Conservation (phyloP, 2,329 filamentous ascomycete species). For the Cercospora sp. region DNA sequence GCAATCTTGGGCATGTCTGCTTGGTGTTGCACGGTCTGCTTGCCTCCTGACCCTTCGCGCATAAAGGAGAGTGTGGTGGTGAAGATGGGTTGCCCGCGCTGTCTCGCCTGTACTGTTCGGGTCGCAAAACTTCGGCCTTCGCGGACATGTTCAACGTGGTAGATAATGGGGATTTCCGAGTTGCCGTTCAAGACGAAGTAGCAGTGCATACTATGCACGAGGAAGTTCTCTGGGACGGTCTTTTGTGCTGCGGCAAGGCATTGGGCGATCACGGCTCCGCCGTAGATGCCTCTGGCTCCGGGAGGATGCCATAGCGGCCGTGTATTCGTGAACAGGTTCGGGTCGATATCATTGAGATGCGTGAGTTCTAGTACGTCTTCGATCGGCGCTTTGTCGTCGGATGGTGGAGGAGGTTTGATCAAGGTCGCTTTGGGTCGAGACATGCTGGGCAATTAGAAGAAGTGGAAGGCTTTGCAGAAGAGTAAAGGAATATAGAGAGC, state of each 20-base stretch:
- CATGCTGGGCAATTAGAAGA: conserved; percentile 7
- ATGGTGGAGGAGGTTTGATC: conserved; percentile 71
- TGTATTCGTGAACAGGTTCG: conserved; percentile 92
- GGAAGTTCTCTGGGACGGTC: conserved; percentile 78
- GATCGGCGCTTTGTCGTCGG: conserved; percentile 73
- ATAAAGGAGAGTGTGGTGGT: conserved; percentile 92
- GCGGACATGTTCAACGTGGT: conserved; percentile 91
- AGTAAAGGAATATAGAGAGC: neutral
- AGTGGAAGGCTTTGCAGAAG: neutral
- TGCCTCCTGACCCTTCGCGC: conserved; percentile 61
- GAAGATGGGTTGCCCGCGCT: conserved; percentile 87
- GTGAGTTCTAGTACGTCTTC: conserved; percentile 89
- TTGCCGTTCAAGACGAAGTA: conserved; percentile 96
- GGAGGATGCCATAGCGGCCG: conserved; percentile 89
- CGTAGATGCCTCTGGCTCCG: conserved; percentile 89
- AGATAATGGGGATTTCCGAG: conserved; percentile 80
- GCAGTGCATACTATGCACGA: conserved; percentile 96
- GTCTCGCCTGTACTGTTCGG: conserved; percentile 90
- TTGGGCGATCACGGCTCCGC: conserved; percentile 91
- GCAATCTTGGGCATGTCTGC: conserved; percentile 53
- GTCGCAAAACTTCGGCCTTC: conserved; percentile 89
- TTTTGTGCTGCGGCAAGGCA: conserved; percentile 82
- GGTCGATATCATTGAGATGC: conserved; percentile 72
- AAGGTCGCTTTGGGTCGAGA: conserved; percentile 47
- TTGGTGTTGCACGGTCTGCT: conserved; percentile 65